A percentile compares a stretch with the other conserved stretches of the same genome.
Evolutionary conservation across 148 eudicot species (phyloP).

Genomic region (Rhododendron henanense): DNA sequence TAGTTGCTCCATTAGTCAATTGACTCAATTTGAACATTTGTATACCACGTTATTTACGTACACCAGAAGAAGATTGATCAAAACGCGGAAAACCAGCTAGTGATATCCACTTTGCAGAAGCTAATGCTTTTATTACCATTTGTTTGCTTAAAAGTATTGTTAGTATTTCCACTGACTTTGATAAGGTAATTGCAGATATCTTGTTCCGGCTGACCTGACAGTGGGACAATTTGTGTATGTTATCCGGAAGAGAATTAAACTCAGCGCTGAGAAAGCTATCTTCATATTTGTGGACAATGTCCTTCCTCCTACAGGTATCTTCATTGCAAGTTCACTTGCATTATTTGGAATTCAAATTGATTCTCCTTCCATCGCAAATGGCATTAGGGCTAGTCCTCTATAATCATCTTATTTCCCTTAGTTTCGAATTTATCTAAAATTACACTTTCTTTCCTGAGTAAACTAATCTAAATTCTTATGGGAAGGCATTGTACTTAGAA

Average conservation of each 20-base stretch:
- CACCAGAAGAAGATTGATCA: neutral
- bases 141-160: neutral
- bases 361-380: neutral
- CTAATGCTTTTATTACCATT: neutral
- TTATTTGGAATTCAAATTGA: neutral
- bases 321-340: neutral
- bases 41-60: neutral
- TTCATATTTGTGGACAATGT: constrained; percentile 44
- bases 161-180: neutral
- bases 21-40: neutral
- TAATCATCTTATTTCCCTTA: neutral
- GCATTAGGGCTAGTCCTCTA: neutral
- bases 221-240: constrained; percentile 46
- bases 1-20: neutral
- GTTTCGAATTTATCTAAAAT: neutral
- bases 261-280: constrained; percentile 42
- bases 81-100: neutral
- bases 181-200: constrained; percentile 24
- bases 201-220: constrained; percentile 40
- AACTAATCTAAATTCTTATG: neutral
- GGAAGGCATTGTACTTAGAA: neutral
- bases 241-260: constrained; percentile 39
- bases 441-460: neutral
- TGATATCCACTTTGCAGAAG: neutral
- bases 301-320: constrained; percentile 39